A percentile compares a stretch with the other conserved stretches of the same genome.
These are phyloP conservation scores for Aspergillus quadrilineatus DNA, from an alignment of 2,329 filamentous ascomycete species.

Conservation along the genomic window DNA sequence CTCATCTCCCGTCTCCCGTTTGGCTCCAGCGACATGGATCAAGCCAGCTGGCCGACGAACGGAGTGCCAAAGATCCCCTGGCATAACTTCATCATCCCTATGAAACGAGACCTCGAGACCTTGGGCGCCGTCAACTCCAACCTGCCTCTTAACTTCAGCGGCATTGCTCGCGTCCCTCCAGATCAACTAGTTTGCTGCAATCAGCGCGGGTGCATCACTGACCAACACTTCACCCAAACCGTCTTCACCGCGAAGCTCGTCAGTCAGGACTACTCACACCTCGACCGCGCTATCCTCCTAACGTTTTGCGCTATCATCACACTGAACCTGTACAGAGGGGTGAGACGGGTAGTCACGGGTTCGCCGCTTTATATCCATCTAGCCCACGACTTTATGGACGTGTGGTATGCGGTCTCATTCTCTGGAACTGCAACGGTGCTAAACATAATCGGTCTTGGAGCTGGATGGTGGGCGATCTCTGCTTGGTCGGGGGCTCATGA, in stretches of 20 bases:
- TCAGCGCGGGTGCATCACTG: neutral
- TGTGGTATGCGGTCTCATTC: neutral
- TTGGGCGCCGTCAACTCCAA: neutral
- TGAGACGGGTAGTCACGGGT: neutral
- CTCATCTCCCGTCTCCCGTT: constrained; percentile 41
- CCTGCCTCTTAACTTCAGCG: neutral
- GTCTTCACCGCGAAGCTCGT: neutral
- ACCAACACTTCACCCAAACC: neutral
- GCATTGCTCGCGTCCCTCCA: neutral
- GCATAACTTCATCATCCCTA: constrained; percentile 41
- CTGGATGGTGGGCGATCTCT: neutral
- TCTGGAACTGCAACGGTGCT: neutral
- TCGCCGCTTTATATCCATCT: neutral
- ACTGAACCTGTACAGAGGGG: neutral
- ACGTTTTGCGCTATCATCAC: too few species aligned
- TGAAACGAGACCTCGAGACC: constrained; percentile 22
- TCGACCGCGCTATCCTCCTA: neutral
- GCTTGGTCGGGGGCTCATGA: neutral
- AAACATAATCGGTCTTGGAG: neutral
- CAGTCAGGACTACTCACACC: neutral
- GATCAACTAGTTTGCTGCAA: neutral
- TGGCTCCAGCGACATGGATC: constrained; percentile 39
- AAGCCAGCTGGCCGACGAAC: constrained; percentile 35
- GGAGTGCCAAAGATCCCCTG: constrained; percentile 40
- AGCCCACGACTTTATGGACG: neutral